phyloP scores from a whole-genome alignment of 2,329 filamentous ascomycete species.

The Trichoderma sp. region DNA sequence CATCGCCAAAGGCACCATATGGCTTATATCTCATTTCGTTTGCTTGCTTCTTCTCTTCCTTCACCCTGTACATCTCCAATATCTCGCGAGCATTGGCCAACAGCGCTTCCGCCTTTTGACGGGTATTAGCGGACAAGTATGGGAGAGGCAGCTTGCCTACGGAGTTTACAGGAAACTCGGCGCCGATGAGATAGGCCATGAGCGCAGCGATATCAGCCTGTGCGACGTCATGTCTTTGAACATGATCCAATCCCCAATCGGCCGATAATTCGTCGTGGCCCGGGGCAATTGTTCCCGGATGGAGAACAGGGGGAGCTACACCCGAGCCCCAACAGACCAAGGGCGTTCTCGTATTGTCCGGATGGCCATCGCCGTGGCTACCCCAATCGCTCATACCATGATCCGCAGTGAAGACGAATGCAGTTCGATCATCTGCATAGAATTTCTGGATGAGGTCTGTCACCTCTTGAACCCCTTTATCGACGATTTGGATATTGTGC shows the following conservation, averaged over 20 bases:
- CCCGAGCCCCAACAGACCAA: slow-evolving; percentile 92
- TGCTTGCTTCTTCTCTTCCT: slow-evolving; percentile 78
- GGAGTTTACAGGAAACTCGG: slow-evolving; percentile 92
- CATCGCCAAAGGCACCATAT: slow-evolving; percentile 66
- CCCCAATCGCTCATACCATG: slow-evolving; percentile 99
- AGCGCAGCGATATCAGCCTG: slow-evolving; percentile 93
- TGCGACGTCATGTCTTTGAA: slow-evolving; percentile 84
- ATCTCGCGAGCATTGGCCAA: slow-evolving; percentile 83
- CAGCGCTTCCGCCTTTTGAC: slow-evolving; percentile 79
- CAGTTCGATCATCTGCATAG: slow-evolving; percentile 79
- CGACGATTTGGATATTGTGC: slow-evolving; percentile 90
- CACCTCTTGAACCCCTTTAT: slow-evolving; percentile 83
- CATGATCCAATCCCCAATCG: slow-evolving; percentile 79
- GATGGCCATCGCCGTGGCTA: slow-evolving; percentile 97
- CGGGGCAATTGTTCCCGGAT: slow-evolving; percentile 55
- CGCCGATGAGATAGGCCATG: slow-evolving; percentile 87
- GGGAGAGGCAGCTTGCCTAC: slow-evolving; percentile 88
- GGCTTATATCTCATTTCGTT: slow-evolving; percentile 75
- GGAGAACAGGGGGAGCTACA: slow-evolving; percentile 68
- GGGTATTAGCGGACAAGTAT: slow-evolving; percentile 68
- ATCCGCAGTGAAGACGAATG: slow-evolving; percentile 95
- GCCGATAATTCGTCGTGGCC: slow-evolving; percentile 91
- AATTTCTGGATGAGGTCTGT: slow-evolving; percentile 79
- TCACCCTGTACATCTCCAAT: slow-evolving; percentile 93
- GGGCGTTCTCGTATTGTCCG: slow-evolving; percentile 93